Evolutionary conservation across 2,329 filamentous ascomycete species (phyloP).

Genomic region (Alternaria sp.): DNA sequence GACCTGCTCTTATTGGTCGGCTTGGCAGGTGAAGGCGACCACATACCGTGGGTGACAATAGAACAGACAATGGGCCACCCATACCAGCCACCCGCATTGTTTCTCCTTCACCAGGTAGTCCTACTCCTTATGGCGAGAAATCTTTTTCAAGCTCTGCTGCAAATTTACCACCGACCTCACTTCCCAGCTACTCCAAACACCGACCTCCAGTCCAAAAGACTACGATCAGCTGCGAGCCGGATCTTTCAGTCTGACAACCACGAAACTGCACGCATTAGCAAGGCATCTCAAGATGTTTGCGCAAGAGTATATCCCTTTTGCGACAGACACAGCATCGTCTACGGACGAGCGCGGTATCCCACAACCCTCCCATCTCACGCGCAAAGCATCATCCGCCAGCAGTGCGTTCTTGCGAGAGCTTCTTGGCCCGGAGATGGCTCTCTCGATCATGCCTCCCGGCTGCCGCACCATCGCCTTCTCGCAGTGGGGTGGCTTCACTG

Average conservation of each 20-base stretch:
- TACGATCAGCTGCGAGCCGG: neutral
- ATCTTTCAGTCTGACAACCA: neutral
- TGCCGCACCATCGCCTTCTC: constrained; percentile 26
- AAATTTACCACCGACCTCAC: constrained; percentile 12
- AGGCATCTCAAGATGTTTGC: constrained; percentile 9
- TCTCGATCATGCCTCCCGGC: constrained; percentile 15
- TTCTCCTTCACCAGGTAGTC: neutral
- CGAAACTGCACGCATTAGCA: constrained; percentile 1
- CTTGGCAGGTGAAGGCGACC: neutral
- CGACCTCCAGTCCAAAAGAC: neutral
- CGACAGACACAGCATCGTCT: neutral
- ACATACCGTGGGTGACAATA: constrained; percentile 5
- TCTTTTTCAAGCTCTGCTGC: neutral
- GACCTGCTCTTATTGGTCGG: neutral
- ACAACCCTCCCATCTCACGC: constrained; percentile 3
- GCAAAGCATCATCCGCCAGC: neutral
- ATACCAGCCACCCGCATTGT: constrained; percentile 13
- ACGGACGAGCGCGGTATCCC: neutral
- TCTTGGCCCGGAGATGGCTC: constrained; percentile 14
- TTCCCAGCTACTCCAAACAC: constrained; percentile 2
- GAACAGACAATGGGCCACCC: constrained; percentile 2
- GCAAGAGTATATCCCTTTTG: constrained; percentile 15
- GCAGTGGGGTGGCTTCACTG: constrained; percentile 28
- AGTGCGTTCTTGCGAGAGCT: constrained; percentile 13
- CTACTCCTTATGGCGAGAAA: neutral